Base-by-base conservation (phyloP, 306 rosid species). In the Gynostemma pentaphyllum region DNA sequence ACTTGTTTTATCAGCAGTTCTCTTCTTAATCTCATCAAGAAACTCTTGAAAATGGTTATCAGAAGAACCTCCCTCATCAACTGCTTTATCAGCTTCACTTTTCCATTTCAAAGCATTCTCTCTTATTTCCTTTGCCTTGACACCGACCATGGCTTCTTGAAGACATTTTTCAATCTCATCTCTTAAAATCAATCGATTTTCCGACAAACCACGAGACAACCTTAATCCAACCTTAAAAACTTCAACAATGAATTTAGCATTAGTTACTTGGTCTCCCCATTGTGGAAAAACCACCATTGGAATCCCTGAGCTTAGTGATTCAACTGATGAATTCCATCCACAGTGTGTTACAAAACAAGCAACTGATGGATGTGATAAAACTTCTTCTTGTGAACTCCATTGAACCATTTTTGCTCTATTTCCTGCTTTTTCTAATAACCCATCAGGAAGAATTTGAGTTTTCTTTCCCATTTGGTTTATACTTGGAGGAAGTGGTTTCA, bases 241-340 rank as follows among this genome's bases (percentile, higher is more conserved):
- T 9, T 82, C 90, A 0, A 85, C 90, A 51, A 88, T 22, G 52
- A 74, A 81, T 64, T 83, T 86, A 0, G 95, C 88, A 24, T 85
- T 81, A 0, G 90, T 88, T 1, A 79, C 82, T 55, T 88, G 96
- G 56, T 88, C 96, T 0, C 96, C 96, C 90, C 95, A 88, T 34
- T 85, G 85, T 0, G 96, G 90, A 62, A 88, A 82, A 0, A 82
- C 75, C 55, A 86, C 34, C 55, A 83, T 37, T 0, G 94, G 94
- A 16, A 86, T 76, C 2, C 94, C 94, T 29, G 61, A 76, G 47
- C 67, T 57, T 1, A 86, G 34, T 1, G 87, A 74, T 61, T 86
- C 94, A 80, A 78, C 55, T 0, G 87, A 49, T 4, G 94, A 86
- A 69, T 86, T 86, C 89, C 94, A 86, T 0, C 94, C 94, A 47